Base-by-base conservation (phyloP, 352 stramenopile genomes). In the Globisporangium emineosum region DNA sequence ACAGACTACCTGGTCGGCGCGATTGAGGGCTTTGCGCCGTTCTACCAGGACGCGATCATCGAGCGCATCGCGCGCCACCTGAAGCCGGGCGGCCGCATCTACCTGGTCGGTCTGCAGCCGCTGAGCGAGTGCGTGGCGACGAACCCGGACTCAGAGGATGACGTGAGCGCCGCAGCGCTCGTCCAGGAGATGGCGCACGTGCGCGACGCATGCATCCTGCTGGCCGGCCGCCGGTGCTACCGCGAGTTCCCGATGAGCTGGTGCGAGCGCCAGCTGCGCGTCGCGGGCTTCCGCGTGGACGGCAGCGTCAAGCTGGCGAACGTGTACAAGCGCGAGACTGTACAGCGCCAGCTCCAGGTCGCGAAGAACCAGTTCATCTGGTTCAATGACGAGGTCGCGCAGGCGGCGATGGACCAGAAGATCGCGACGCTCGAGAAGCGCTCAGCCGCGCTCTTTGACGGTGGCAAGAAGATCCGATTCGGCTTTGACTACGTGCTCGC, bases 401-500 rank as follows among this genome's bases (percentile, higher is more conserved):
- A 64, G 49, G 49, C 42, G 4, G 49, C 65, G 32, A 70, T 70
- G 65, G 35, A 25, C 5, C 13, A 17, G 19, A 64, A 63, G 59
- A 61, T 70, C 60, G 60, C 21, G 32, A 19, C 1, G 50, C 58
- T 69, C 37, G 57, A 69, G 47, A 27, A 30, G 52, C 64, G 58
- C 23, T 52, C 58, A 7, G 57, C 53, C 25, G 51, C 62, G 47
- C 79, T 91, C 29, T 96, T 97, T 57, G 72, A 81, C 23, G 81
- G 86, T 53, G 71, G 65, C 27, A 67, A 56, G 27, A 70, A 69
- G 37, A 62, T 83, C 37, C 67, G 69, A 42, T 88, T 97, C 43
- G 92, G 92, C 51, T 97, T 96, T 72, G 90, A 98, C 71, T 98
- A 97, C 70, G 88, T 98, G 5, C 71, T 97, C 37, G 77, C 78